Evolutionary conservation across 169 alveolate genomes (phyloP), one percentile per base, ranked within the genome.

Genomic region (Plasmodium malariae): DNA sequence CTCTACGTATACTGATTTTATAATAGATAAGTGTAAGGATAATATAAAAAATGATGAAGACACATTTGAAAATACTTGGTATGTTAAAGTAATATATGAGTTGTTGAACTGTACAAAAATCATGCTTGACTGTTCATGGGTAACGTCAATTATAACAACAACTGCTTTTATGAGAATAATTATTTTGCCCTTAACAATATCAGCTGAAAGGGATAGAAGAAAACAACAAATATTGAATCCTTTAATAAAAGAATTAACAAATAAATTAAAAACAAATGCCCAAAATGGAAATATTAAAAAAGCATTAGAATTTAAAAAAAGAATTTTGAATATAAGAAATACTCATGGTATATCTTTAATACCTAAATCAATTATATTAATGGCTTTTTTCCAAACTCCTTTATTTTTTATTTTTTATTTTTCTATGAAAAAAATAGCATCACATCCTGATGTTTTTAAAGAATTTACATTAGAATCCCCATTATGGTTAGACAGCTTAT

Each of bases 361-460:
- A 37, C 87, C 92, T 60, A 93, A 89, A 70, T 85, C 89, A 17
- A 89, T 93, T 54, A 37, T 93, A 28, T 68, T 92, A 40, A 92
- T 94, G 74, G 88, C 93, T 34, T 76, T 60, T 48, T 67, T 88
- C 12, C 96, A 93, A 60, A 93, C 93, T 3, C 63, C 91, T 21
- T 92, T 92, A 67, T 93, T 93, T 57, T 93, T 88, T 55, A 67
- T 92, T 78, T 94, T 93, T 11, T 93, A 93, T 74, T 94, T 93
- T 37, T 93, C 94, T 21, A 87, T 92, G 71, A 87, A 91, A 74
- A 85, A 86, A 86, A 92, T 93, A 21, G 94, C 95, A 24, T 87
- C 89, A 14, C 83, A 93, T 54, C 95, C 96, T 32, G 88, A 78
- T 30, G 36, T 70, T 32, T 72, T 90, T 60, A 86, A 93, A 24